A percentile compares a stretch with the other conserved stretches of the same genome.
Conservation (phyloP, 2,329 filamentous ascomycete genomes). For the Calonectria leucothoes region DNA sequence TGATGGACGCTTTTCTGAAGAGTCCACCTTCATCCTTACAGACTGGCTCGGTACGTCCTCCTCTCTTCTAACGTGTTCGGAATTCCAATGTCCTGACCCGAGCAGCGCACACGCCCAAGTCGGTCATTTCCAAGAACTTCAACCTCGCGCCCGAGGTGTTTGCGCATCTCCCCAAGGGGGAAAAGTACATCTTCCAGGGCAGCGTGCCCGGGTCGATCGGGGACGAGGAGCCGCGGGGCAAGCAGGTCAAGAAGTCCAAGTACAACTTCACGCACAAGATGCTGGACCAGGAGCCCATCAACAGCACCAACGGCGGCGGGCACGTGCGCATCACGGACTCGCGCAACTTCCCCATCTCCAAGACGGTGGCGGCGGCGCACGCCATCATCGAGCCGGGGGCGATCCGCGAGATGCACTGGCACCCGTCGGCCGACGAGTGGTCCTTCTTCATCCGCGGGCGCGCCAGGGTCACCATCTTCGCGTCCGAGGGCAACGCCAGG, state of each 20-base stretch:
- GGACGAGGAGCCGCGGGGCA: slow-evolving; percentile 71
- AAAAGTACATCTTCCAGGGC: slow-evolving; percentile 85
- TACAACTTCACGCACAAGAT: slow-evolving; percentile 78
- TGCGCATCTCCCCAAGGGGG: slow-evolving; percentile 70
- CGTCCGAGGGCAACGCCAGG: slow-evolving; percentile 73
- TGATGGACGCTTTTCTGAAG: slow-evolving; percentile 64
- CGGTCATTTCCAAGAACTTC: slow-evolving; percentile 81
- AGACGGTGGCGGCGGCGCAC: slow-evolving; percentile 78
- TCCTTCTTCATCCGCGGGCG: slow-evolving; percentile 81
- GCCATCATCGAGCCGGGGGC: slow-evolving; percentile 78
- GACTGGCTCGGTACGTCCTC: slow-evolving; percentile 77
- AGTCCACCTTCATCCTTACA: slow-evolving; percentile 78
- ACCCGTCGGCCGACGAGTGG: slow-evolving; percentile 84
- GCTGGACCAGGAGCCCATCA: slow-evolving; percentile 74
- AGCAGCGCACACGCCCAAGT: slow-evolving; percentile 76
- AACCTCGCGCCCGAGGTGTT: slow-evolving; percentile 78
- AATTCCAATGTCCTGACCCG: slow-evolving; percentile 21
- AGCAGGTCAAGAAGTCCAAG: slow-evolving; percentile 73
- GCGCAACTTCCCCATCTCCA: slow-evolving; percentile 79
- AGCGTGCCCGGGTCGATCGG: slow-evolving; percentile 72
- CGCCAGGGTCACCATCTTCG: slow-evolving; percentile 81
- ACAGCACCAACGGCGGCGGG: slow-evolving; percentile 70
- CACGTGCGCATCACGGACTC: slow-evolving; percentile 80
- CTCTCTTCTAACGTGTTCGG: accelerated
- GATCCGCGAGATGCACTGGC: slow-evolving; percentile 86